Base-by-base conservation (phyloP, 371 early-diverging fungal genomes). In the Syncephalis fuscata region DNA sequence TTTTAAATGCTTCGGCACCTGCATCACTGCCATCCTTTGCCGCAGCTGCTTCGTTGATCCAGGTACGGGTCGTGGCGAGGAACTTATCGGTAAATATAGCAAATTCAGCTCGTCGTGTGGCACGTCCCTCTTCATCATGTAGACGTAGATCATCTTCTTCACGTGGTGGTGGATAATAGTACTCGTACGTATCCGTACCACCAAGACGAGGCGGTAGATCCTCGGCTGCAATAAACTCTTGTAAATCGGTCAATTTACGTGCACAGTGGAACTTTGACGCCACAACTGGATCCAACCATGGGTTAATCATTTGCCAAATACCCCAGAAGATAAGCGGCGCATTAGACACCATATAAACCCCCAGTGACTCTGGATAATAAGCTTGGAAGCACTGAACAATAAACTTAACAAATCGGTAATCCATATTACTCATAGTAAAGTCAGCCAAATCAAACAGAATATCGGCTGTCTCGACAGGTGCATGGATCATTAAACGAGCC, bases 211-310 rank as follows among this genome's bases (percentile, higher is more conserved):
- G 48, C 3, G 58, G 58, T 41, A 68, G 41, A 41, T 60, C 58
- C 10, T 60, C 39, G 5, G 58, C 50, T 0, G 68, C 66, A 39
- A 92, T 78, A 43, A 67, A 72, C 11, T 80, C 64, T 11, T 59
- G 51, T 27, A 92, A 55, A 22, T 68, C 68, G 21, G 82, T 80
- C 15, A 67, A 63, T 32, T 65, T 50, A 41, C 61, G 64, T 49
- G 79, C 75, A 21, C 82, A 75, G 21, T 67, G 66, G 59, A 93
- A 78, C 65, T 93, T 93, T 59, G 74, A 61, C 1, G 79, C 83
- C 2, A 93, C 90, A 9, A 88, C 87, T 23, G 94, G 93, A 67
- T 93, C 94, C 22, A 93, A 66, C 57, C 85, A 63, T 17, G 85
- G 81, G n/a, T 76, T 67, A 46, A 86, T 79, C 56, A 85, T 60